Evolutionary conservation across 352 stramenopile genomes (phyloP).

Genomic region (Globisporangium polare): DNA sequence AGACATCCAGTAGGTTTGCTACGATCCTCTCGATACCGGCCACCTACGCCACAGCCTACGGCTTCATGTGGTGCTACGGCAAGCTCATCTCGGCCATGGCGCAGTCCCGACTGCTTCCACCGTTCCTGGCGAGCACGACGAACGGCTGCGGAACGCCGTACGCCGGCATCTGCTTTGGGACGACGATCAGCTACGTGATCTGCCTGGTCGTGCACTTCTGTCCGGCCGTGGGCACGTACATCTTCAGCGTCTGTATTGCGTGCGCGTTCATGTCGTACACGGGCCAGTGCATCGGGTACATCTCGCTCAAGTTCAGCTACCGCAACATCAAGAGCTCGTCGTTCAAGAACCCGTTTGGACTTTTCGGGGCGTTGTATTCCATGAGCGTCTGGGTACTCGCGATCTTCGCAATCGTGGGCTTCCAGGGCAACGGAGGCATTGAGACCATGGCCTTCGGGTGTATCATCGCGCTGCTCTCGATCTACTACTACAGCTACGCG

Average conservation of each 20-base stretch:
- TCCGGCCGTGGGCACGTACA: not conserved
- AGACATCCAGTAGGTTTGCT: constrained; percentile 1
- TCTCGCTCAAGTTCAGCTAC: constrained; percentile 19
- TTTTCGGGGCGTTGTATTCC: constrained; percentile 17
- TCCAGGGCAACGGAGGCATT: constrained; percentile 13
- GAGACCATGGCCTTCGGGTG: constrained; percentile 1
- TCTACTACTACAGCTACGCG: constrained; percentile 19
- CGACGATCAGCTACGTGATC: constrained; percentile 25
- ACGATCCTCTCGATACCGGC: constrained; percentile 41
- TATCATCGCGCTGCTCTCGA: constrained; percentile 1
- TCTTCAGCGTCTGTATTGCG: constrained; percentile 3
- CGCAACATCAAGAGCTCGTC: constrained; percentile 22
- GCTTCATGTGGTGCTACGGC: constrained; percentile 55
- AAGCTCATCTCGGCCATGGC: constrained; percentile 52
- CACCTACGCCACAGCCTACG: constrained; percentile 47
- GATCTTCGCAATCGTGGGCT: constrained; percentile 11
- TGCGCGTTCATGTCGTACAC: constrained; percentile 19
- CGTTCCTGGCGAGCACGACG: constrained; percentile 22
- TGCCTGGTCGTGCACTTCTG: constrained; percentile 22
- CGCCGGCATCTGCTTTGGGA: constrained; percentile 22
- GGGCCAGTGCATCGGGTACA: constrained; percentile 23
- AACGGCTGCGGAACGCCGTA: constrained; percentile 17
- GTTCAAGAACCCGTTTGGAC: constrained; percentile 19
- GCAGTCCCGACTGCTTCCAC: constrained; percentile 31
- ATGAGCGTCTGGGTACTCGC: constrained; percentile 14